Conservation (phyloP, 1,284 basidiomycete species). For the Heterobasidion annosum region DNA sequence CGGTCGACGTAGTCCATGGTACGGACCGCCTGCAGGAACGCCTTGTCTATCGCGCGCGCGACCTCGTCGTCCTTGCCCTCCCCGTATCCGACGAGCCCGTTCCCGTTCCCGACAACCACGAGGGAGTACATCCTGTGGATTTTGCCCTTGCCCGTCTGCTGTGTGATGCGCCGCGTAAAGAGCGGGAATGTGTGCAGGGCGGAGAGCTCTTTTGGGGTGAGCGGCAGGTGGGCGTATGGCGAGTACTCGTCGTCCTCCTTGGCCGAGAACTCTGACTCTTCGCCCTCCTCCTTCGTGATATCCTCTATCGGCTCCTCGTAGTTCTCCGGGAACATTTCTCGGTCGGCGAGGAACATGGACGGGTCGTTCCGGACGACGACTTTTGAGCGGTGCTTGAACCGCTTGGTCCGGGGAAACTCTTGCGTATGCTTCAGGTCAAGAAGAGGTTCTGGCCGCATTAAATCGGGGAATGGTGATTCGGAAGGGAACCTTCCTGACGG, state of each 20-base stretch:
- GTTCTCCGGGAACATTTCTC: constrained; percentile 8
- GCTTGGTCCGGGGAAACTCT: constrained; percentile 41
- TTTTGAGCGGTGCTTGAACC: constrained; percentile 42
- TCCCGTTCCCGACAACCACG: constrained; percentile 78
- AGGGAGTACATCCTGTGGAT: constrained; percentile 59
- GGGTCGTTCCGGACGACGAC: constrained; percentile 58
- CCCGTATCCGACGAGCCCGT: constrained; percentile 87
- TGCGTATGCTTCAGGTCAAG: constrained; percentile 49
- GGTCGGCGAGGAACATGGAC: constrained; percentile 19
- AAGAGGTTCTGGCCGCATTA: constrained; percentile 49
- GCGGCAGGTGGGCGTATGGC: constrained; percentile 17
- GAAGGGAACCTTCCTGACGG: neutral
- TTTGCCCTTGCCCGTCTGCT: constrained; percentile 86
- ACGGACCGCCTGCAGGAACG: constrained; percentile 68
- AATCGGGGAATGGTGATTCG: constrained; percentile 36
- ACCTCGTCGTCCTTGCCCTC: constrained; percentile 72
- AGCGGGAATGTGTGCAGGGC: constrained; percentile 51
- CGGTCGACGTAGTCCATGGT: constrained; percentile 88
- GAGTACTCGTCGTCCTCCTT: constrained; percentile 10
- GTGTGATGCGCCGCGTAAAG: constrained; percentile 54
- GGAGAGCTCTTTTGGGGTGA: constrained; percentile 16
- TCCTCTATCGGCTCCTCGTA: constrained; percentile 3
- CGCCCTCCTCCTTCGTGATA: neutral
- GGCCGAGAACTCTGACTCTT: constrained; percentile 4
- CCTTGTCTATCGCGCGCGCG: constrained; percentile 53